phyloP scores from a whole-genome alignment of 257 asterid genomes.

The Solanum appendiculatum region DNA sequence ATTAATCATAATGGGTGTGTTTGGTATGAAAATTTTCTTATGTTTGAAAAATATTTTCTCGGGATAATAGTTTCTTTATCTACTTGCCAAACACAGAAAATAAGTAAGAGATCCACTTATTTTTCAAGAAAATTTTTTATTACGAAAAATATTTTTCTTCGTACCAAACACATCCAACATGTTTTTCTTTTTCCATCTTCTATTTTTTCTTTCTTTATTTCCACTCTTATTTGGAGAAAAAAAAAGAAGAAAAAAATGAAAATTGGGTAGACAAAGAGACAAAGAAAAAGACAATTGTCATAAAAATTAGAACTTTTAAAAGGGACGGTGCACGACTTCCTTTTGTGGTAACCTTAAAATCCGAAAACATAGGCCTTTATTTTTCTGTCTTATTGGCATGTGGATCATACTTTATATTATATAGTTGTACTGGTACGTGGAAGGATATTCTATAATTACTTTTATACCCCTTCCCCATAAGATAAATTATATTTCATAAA shows the following conservation, averaged over 20 bases:
- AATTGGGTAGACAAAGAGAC: not conserved
- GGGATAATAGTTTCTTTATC: too few relatives aligned
- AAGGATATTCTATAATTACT: not conserved
- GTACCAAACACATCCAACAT: too few relatives aligned
- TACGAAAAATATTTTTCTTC: too few relatives aligned
- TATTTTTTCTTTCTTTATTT: not conserved
- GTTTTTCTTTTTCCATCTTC: not conserved
- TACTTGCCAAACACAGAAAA: too few relatives aligned
- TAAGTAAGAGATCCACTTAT: too few relatives aligned
- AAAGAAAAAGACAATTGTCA: not conserved
- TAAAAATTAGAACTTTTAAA: not conserved
- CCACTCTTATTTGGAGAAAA: not conserved
- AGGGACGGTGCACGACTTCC: not conserved
- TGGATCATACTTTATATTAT: not conserved
- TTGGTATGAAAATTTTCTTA: too few relatives aligned
- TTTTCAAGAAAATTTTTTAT: too few relatives aligned
- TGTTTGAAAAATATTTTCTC: too few relatives aligned
- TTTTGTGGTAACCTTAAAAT: not conserved
- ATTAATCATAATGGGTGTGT: too few relatives aligned
- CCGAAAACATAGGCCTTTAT: not conserved
- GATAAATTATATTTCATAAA: not conserved
- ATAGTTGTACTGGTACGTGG: not conserved
- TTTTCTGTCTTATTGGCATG: not conserved
- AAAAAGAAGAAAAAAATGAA: not conserved
- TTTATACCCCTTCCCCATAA: not conserved